phyloP scores from a whole-genome alignment of 169 alveolate species.

The Cyclospora cayetanensis region DNA sequence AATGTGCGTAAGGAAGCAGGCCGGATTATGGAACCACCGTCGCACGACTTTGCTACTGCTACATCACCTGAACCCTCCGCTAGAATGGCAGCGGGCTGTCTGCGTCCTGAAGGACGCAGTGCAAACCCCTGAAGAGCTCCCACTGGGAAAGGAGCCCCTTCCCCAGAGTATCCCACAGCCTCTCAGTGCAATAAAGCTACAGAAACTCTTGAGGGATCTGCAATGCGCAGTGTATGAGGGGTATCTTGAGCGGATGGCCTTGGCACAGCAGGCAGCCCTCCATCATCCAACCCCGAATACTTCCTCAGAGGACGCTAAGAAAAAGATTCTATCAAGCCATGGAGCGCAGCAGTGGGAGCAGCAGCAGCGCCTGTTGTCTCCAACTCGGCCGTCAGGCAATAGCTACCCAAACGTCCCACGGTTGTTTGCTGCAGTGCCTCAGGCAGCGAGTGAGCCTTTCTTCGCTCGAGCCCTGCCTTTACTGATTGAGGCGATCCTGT shows the following conservation, averaged over 20 bases:
- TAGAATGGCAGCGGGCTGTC: neutral
- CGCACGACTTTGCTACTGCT: neutral
- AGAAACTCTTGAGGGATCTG: neutral
- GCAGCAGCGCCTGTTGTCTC: neutral
- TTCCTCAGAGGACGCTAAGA: neutral
- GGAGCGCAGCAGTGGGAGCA: neutral
- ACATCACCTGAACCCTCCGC: neutral
- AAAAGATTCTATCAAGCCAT: no score
- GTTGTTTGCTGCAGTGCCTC: conserved; percentile 13
- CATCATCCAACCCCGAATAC: neutral
- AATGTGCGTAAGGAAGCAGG: no score
- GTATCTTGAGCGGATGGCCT: neutral
- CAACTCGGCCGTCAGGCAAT: neutral
- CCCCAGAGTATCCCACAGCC: neutral
- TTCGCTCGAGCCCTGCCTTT: neutral
- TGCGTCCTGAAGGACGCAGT: neutral
- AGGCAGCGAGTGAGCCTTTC: neutral
- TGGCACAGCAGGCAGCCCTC: neutral
- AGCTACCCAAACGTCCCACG: neutral
- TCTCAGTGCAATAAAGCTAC: neutral
- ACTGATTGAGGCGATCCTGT: neutral
- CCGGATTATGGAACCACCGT: no score
- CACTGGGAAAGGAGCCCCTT: neutral
- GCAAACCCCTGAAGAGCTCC: neutral
- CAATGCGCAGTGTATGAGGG: neutral